Conservation (phyloP, 2,329 filamentous ascomycete genomes). For the Grosmannia penicillata region DNA sequence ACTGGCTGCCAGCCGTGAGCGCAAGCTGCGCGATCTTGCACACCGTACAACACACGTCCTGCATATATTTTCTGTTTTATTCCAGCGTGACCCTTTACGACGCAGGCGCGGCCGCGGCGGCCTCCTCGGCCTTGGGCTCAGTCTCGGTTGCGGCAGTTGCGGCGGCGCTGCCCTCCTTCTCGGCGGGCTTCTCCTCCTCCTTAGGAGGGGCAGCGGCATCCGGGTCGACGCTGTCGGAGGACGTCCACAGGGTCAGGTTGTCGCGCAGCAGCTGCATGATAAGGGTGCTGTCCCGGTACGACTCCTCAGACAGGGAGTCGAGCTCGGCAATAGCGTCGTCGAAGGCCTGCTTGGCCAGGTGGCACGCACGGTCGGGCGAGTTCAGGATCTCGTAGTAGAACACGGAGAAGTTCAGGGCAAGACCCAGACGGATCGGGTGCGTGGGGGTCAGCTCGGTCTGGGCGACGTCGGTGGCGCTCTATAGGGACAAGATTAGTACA, state of each 20-base stretch:
- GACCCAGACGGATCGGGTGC: conserved; percentile 83
- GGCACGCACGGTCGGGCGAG: conserved; percentile 94
- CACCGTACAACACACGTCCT: neutral
- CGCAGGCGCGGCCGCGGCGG: conserved; percentile 28
- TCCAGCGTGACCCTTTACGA: conserved; percentile 27
- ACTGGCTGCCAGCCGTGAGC: too few species aligned
- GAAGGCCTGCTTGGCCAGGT: conserved; percentile 90
- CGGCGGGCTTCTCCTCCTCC: conserved; percentile 27
- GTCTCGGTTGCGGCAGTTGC: conserved; percentile 43
- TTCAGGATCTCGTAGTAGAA: conserved; percentile 99
- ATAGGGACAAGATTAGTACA: too few species aligned
- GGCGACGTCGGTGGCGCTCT: conserved; percentile 80
- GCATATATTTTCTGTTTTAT: neutral
- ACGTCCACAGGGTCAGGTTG: conserved; percentile 96
- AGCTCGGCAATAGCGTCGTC: conserved; percentile 98
- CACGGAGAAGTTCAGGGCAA: conserved; percentile 92
- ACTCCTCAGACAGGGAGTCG: conserved; percentile 93
- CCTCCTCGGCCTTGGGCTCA: conserved; percentile 16
- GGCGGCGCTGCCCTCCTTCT: conserved; percentile 27
- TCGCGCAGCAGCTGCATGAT: conserved; percentile 98
- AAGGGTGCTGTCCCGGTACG: conserved; percentile 97
- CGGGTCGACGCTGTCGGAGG: conserved; percentile 71
- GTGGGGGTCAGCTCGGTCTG: conserved; percentile 80
- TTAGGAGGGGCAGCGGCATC: conserved; percentile 49
- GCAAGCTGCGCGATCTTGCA: too few species aligned